These are phyloP conservation scores for Corynascus novoguineensis DNA, from an alignment of 495 filamentous ascomycete genomes.

Conservation along the genomic window DNA sequence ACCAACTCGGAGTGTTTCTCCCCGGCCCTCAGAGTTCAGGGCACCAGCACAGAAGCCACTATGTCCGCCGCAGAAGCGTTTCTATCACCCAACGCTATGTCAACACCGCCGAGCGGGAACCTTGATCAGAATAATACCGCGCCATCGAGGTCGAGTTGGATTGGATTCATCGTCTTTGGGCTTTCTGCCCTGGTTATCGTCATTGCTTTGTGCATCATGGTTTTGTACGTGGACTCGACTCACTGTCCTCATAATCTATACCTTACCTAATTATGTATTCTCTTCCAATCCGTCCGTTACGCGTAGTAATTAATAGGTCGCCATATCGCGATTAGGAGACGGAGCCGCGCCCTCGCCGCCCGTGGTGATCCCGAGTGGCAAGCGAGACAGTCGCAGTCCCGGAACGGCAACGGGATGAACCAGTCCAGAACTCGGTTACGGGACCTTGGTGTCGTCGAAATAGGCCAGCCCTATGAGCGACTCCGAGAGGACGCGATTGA, in stretches of 20 bases:
- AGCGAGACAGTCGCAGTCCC: neutral
- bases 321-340: neutral
- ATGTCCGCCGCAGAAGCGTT: too few relatives aligned
- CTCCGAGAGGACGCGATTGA: neutral
- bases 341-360: neutral
- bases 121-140: neutral
- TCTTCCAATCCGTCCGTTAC: neutral
- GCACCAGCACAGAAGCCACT: too few relatives aligned
- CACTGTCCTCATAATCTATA: too few relatives aligned
- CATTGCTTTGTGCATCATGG: neutral
- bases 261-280: neutral
- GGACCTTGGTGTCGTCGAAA: neutral
- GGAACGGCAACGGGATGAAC: neutral
- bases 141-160: neutral
- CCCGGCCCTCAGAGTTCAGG: too few relatives aligned
- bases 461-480: neutral
- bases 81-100: too few relatives aligned
- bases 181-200: neutral
- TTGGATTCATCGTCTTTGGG: neutral
- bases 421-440: too few relatives aligned
- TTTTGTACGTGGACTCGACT: neutral
- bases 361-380: neutral
- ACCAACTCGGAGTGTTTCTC: too few relatives aligned
- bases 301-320: neutral
- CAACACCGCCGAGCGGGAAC: neutral